phyloP scores from a whole-genome alignment of 441 rosid species.

The California macrophylla region DNA sequence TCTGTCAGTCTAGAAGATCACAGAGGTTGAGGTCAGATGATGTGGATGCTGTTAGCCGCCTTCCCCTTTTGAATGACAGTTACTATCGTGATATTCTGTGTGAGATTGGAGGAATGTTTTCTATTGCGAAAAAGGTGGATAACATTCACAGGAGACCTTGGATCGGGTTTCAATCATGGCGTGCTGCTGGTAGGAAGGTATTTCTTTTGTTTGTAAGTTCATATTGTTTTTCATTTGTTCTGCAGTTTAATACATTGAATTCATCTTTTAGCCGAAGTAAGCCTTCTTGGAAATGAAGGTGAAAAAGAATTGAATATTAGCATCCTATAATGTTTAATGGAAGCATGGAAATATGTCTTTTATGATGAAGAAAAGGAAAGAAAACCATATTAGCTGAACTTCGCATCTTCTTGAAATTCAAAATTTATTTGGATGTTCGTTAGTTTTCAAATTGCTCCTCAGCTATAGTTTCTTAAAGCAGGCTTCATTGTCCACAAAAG shows the following conservation, averaged over 20 bases:
- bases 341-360: not conserved
- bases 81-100: constrained; percentile 61
- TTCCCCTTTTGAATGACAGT: constrained; percentile 61
- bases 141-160: constrained; percentile 88
- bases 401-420: constrained; percentile 11
- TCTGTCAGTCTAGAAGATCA: constrained; percentile 54
- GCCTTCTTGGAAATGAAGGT: not conserved
- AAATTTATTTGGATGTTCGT: not conserved
- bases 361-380: not conserved
- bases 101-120: constrained; percentile 95
- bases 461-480: constrained; percentile 29
- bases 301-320: not conserved
- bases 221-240: constrained; percentile 9
- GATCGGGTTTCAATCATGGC: constrained; percentile 99
- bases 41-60: constrained; percentile 78
- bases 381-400: not conserved
- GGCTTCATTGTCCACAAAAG: constrained; percentile 72
- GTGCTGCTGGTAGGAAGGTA: constrained; percentile 97
- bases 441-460: constrained; percentile 11
- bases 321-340: not conserved
- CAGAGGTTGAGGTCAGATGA: constrained; percentile 92
- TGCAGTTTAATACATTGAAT: not conserved
- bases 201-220: constrained; percentile 17
- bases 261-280: not conserved
- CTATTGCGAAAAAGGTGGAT: constrained; percentile 84